Conservation (phyloP, 1,139 yeast genomes). For the Hemisphaericaspora lyxosophila region DNA sequence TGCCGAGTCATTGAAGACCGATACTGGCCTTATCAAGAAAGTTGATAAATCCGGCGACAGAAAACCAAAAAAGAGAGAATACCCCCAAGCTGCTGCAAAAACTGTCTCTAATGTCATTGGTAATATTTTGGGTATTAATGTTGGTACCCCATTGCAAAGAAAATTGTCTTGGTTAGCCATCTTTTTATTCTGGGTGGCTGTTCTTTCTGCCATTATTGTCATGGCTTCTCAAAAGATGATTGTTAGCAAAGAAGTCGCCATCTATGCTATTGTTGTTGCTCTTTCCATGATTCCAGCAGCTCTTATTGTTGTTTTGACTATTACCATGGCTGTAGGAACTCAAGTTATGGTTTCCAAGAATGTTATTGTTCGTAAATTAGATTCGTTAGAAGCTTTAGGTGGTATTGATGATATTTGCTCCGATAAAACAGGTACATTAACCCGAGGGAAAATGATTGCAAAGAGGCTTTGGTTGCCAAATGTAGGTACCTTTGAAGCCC, state of each 20-base stretch:
- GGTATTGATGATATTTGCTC: conserved; percentile 81
- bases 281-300: conserved; percentile 84
- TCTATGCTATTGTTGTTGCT: conserved; percentile 81
- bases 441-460: conserved; percentile 78
- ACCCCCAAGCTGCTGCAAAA: conserved; percentile 43
- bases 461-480: conserved; percentile 76
- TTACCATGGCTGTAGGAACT: conserved; percentile 86
- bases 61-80: conserved; percentile 36
- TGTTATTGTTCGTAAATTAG: conserved; percentile 76
- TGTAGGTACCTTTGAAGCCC: conserved; percentile 65
- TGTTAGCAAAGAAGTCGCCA: conserved; percentile 71
- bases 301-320: conserved; percentile 74
- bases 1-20: conserved; percentile 57
- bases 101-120: conserved; percentile 50
- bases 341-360: conserved; percentile 70
- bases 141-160: conserved; percentile 76
- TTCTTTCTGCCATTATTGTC: conserved; percentile 71
- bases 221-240: conserved; percentile 74
- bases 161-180: conserved; percentile 71
- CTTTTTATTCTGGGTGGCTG: conserved; percentile 66
- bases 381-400: conserved; percentile 77
- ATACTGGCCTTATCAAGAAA: conserved; percentile 25
- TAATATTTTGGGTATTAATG: conserved; percentile 68
- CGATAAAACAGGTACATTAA: conserved; percentile 56
- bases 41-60: conserved; percentile 18